Base-by-base conservation (phyloP, 371 early-diverging fungal species). In the Catenaria anguillulae region DNA sequence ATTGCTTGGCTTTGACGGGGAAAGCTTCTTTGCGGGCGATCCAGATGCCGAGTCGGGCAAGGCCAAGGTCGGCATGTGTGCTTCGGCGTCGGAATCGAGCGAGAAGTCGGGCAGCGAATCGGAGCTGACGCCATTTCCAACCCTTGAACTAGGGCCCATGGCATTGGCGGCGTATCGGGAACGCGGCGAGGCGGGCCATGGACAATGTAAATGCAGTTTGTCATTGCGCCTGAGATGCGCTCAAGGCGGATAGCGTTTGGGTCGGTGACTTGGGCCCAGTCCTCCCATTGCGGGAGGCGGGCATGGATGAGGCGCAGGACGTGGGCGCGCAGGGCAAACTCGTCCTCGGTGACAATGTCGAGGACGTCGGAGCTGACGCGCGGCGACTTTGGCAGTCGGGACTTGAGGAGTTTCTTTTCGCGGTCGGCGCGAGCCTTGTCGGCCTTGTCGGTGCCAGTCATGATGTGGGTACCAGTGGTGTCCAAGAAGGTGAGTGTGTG, bases 181-280 rank as follows among this genome's bases (percentile, higher is more conserved):
- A 50, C 52, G 6, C 2, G 10, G 31, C 52, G 24, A 45, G 71
- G 59, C 5, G 66, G 66, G 5, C 80, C 73, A 12, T 77, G 77
- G 17, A 89, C 87, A 67, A 81, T 77, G 62, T 76, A 92, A 21
- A 92, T 81, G 60, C 85, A 82, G 72, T 92, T 92, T 65, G 93
- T 90, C 77, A 92, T 70, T 2, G 93, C 93, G 13, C 91, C 91
- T 66, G 84, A 84, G 61, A 92, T 74, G 23, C 87, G 78, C 1
- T 71, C 66, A 6, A 88, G 63, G 0, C 63, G 24, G 15, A 86
- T 36, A 0, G 71, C 63, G 34, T 24, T 15, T 12, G 62, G 40
- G 43, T 58, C n/a, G 29, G 19, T 8, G 13, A 58, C 59, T 1
- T 8, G 6, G 26, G 8, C 43, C 59, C 59, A 58, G 15, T 58